These are phyloP conservation scores for Hyaloperonospora arabidopsidis DNA, from an alignment of 352 stramenopile species.

Conservation along the genomic window DNA sequence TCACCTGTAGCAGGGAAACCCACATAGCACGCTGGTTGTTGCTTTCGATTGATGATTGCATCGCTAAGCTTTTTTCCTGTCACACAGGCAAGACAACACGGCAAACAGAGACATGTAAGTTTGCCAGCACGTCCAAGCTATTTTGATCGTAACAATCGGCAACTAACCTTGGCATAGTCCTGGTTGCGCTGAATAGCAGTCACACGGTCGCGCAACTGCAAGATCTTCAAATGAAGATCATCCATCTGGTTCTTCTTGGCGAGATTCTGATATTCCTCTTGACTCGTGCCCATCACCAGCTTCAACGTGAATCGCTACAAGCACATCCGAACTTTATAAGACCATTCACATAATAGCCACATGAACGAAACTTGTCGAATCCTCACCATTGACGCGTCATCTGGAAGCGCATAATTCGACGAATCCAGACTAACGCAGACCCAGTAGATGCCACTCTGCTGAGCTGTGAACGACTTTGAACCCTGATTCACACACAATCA, in stretches of 20 bases:
- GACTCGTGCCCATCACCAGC: slow-evolving; percentile 60
- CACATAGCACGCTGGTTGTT: slow-evolving; percentile 76
- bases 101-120: not conserved
- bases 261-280: slow-evolving; percentile 72
- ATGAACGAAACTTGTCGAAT: not conserved
- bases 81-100: not conserved
- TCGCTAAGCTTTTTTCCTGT: slow-evolving; percentile 58
- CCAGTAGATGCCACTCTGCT: slow-evolving; percentile 59
- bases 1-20: slow-evolving; percentile 72
- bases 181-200: slow-evolving; percentile 71
- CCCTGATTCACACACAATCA: slow-evolving; percentile 30
- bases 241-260: slow-evolving; percentile 81
- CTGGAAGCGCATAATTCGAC: slow-evolving; percentile 51
- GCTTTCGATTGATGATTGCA: slow-evolving; percentile 67
- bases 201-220: slow-evolving; percentile 75
- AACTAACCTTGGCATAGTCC: slow-evolving; percentile 69
- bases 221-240: slow-evolving; percentile 67
- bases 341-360: not conserved
- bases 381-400: slow-evolving; percentile 55
- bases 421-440: slow-evolving; percentile 61
- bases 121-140: not conserved
- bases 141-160: not conserved
- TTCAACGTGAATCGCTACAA: slow-evolving; percentile 62
- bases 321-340: slow-evolving; percentile 1
- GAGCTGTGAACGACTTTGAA: slow-evolving; percentile 57